phyloP scores from a whole-genome alignment of 768 basidiomycete species.

The Tylopilus plumbeoviolaceoides region DNA sequence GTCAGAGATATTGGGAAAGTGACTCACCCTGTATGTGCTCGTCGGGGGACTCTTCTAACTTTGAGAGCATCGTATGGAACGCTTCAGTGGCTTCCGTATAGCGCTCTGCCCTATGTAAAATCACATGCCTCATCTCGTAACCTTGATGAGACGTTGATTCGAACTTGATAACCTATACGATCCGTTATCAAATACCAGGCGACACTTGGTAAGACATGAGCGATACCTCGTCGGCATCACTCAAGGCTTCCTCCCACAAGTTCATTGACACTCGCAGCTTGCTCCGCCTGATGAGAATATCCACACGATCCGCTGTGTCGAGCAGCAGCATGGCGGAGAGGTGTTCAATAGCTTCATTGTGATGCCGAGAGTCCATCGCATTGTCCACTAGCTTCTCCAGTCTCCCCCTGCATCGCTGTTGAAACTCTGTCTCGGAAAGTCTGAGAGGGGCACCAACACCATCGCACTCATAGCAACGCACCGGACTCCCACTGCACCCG shows the following conservation, averaged over 20 bases:
- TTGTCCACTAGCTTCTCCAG: not conserved
- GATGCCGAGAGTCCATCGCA: no score
- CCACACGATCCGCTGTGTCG: no score
- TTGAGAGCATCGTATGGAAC: not conserved
- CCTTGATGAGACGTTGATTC: not conserved
- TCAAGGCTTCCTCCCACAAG: no score
- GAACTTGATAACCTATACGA: not conserved
- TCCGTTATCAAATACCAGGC: not conserved
- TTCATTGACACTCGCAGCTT: no score
- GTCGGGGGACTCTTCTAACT: not conserved
- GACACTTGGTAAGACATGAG: not conserved
- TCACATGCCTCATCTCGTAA: slow-evolving; percentile 4
- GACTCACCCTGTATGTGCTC: not conserved
- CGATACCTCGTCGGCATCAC: not conserved
- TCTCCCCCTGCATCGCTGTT: not conserved
- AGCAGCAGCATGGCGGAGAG: no score
- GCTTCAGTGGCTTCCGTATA: not conserved
- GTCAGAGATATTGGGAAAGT: not conserved
- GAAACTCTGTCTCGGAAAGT: not conserved
- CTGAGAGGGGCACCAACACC: no score
- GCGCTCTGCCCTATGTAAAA: not conserved
- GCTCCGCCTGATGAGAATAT: no score
- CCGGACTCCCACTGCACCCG: slow-evolving; percentile 2
- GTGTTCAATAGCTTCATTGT: no score
- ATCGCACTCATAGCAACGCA: not conserved